phyloP scores from a whole-genome alignment of 2,329 filamentous ascomycete genomes.

The Cladosporium sp. region DNA sequence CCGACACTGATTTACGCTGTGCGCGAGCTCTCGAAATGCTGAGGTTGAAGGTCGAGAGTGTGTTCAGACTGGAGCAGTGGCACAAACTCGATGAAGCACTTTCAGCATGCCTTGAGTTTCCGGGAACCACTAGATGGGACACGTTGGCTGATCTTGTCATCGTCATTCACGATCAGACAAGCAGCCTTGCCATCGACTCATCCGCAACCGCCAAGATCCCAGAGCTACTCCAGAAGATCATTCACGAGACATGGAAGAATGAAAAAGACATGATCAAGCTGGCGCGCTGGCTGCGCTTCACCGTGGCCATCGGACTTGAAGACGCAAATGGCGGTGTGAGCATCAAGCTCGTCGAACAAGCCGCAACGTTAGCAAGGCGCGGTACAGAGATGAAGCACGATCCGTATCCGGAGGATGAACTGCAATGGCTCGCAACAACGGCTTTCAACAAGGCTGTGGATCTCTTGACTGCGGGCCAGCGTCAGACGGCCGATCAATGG shows the following conservation, averaged over 20 bases:
- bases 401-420: conserved; percentile 61
- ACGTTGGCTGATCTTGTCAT: conserved; percentile 46
- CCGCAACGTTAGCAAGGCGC: conserved; percentile 47
- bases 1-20: conserved; percentile 25
- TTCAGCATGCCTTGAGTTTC: conserved; percentile 31
- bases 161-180: conserved; percentile 37
- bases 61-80: conserved; percentile 63
- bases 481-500: conserved; percentile 54
- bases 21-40: conserved; percentile 63
- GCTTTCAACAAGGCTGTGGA: conserved; percentile 69
- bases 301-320: conserved; percentile 59
- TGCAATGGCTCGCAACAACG: conserved; percentile 70
- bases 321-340: conserved; percentile 32
- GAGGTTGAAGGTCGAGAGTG: conserved; percentile 76
- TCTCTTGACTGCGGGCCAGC: conserved; percentile 48
- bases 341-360: conserved; percentile 57
- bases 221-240: conserved; percentile 57
- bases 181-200: conserved; percentile 22
- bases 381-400: conserved; percentile 19
- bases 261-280: conserved; percentile 56
- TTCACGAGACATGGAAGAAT: conserved; percentile 60
- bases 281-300: conserved; percentile 72
- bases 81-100: conserved; percentile 61
- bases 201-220: conserved; percentile 21
- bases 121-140: conserved; percentile 37